A percentile compares a stretch with the other conserved stretches of the same genome.
phyloP scores from a whole-genome alignment of 1,139 yeast genomes.

The Pichia inconspicua region DNA sequence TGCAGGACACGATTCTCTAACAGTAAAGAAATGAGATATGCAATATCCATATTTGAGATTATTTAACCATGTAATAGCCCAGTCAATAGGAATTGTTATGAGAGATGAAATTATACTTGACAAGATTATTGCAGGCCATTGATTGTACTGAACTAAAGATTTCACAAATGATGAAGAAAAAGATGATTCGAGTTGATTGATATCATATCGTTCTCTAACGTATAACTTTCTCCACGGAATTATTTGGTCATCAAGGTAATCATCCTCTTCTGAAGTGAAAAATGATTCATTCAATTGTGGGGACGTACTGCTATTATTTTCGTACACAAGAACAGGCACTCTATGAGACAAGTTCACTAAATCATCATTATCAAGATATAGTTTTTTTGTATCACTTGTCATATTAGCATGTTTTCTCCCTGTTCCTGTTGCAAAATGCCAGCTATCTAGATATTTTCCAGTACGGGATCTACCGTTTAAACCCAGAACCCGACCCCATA shows the following conservation, averaged over 20 bases:
- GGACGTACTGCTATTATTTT: not conserved
- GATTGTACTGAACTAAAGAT: conserved; percentile 24
- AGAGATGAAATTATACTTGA: conserved; percentile 55
- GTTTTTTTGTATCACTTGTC: not conserved
- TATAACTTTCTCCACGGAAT: conserved; percentile 14
- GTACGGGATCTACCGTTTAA: no score
- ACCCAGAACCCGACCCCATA: no score
- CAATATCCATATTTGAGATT: conserved; percentile 52
- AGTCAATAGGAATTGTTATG: conserved; percentile 52
- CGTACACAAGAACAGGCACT: not conserved
- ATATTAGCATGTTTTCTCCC: not conserved
- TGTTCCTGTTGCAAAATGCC: no score
- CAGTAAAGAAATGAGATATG: conserved; percentile 29
- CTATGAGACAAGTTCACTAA: no score
- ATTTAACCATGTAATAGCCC: conserved; percentile 53
- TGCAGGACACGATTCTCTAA: conserved; percentile 23
- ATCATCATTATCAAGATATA: not conserved
- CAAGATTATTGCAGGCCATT: conserved; percentile 54
- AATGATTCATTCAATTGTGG: not conserved
- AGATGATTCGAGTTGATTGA: conserved; percentile 1
- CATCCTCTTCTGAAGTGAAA: not conserved
- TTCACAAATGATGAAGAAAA: not conserved
- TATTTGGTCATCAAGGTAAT: conserved; percentile 7
- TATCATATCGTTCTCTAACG: conserved; percentile 7
- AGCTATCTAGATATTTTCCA: no score